Evolutionary conservation across 306 rosid species (phyloP), one percentile per base, ranked within the genome.

Genomic region (Begonia fuchsioides): DNA sequence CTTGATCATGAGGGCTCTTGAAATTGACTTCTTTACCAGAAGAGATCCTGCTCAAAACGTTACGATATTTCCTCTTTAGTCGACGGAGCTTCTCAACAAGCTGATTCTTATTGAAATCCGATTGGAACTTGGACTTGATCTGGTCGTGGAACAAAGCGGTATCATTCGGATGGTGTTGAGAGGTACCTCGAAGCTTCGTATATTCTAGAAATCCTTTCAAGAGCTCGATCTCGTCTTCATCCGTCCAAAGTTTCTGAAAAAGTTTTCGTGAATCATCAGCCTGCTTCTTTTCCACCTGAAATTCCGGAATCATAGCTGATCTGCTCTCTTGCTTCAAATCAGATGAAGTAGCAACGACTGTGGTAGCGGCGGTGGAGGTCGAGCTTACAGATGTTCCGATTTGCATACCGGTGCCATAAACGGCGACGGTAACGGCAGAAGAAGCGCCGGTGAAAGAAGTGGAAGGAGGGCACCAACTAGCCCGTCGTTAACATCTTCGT

Each of bases 31-130:
- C 92, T 55, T 69, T 68, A 17, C 77, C 77, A 13, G 61, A 48
- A 38, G 62, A 70, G 63, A 74, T 69, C 66, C 66, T 85, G 41
- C 55, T 64, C 44, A 73, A 17, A 32, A 67, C 56, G 39, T 59
- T 62, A 20, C 78, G 75, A 71, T 82, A 81, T 61, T 92, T 92
- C 60, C 76, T 82, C 73, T 92, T 92, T 50, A 92, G 57, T 69
- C 87, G 62, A 17, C 83, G 69, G n/a, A 76, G 83, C 79, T 76
- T 76, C 62, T 76, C 83, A 11, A 72, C 76, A 39, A 76, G 76
- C 74, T 76, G 83, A 50, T 63, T 76, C 69, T 76, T 72, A 63
- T 77, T 77, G 62, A 77, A 72, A 16, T 56, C 79, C 44, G 66
- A 52, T 63, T 69, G 76, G 1, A 77, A 54, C 50, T 77, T 77